Evolutionary conservation across 257 asterid species (phyloP), one percentile per base, ranked within the genome.

Genomic region (Solanum clarkiae): DNA sequence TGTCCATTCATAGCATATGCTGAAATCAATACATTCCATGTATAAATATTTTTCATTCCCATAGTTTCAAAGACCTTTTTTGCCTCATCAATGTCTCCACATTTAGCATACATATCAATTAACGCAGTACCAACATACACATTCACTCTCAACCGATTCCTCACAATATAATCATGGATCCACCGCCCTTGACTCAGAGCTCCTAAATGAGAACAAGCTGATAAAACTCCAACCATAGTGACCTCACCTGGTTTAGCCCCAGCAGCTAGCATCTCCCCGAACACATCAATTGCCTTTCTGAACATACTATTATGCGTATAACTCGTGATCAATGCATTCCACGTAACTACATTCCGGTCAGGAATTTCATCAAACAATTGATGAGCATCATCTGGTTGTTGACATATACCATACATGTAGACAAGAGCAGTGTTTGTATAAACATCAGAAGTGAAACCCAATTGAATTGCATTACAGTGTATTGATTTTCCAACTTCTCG

Each of bases 271-370:
- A 89, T 86, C 51, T 87, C 86, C 75, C 42, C 18, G 36, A 89
- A 87, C 84, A 89, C 68, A 45, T 60, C 66, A 84, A 89, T 85
- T 56, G 89, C 89, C 42, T 86, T 84, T 47, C 84, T 85, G 5
- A 87, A 80, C 70, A 56, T 65, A 80, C 91, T 87, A 83, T 85
- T 85, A 51, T 89, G 91, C 45, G 86, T 86, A 75, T 89, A 89
- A 45, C 88, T 84, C 16, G 88, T 86, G 51, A 89, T 89, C 85
- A 89, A 84, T 0, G 89, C 77, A 87, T 85, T 88, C 91, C 91
- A 88, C 4, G 88, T 68, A 85, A 88, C 89, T 7, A 82, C 75
- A 82, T 84, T 87, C 66, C 83, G 77, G 0, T 81, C 59, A 2
- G 90, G 88, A 88, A 80, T 89, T 84, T 81, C 85, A 75, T 87